Base-by-base conservation (phyloP, 768 basidiomycete genomes). In the Suillus occidentalis region DNA sequence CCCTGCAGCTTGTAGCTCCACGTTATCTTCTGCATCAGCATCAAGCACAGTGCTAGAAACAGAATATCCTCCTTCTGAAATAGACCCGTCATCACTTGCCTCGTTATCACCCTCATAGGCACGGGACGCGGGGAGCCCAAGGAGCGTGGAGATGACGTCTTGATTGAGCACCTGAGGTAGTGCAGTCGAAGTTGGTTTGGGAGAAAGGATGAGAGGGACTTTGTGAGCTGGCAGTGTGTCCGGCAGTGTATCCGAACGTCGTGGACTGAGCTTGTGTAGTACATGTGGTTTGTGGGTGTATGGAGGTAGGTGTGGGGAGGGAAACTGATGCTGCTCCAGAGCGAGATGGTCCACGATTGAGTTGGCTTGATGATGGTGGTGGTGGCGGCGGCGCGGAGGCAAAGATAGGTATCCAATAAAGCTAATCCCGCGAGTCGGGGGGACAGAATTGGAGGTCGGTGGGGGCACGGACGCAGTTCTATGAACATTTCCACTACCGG, bases 161-260 rank as follows among this genome's bases (percentile, higher is more conserved):
- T 89, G 87, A 60, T 85, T 87, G 53, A 92, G 83, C 22, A 91
- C 82, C 71, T 91, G 89, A 0, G 89, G 89, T 7, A 80, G 78
- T 13, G 83, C 70, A 4, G 79, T 81, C 1, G 79, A 79, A 3
- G 84, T 84, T 1, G 87, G 85, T 63, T 85, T 81, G 8, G 86
- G 87, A n/a, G 85, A 84, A 61, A 84, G 79, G 42, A 87, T 85
- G 8, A 80, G 73, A 5, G 70, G 70, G 75, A 42, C 71, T 66
- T 36, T 79, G 75, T 2, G 66, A 74, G 55, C 72, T 63, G 37
- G 68, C 63, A 49, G 69, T 67, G 37, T 68, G 71, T 65, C 70
- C 52, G 36, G 69, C 63, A 45, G 71, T 67, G 39, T 67, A 69
- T 65, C 70, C 55, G 13, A 65, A 45, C 7, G 64, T 22, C 57